These are phyloP conservation scores for Glycyrrhiza uralensis DNA, from an alignment of 306 rosid genomes.

Conservation along the genomic window DNA sequence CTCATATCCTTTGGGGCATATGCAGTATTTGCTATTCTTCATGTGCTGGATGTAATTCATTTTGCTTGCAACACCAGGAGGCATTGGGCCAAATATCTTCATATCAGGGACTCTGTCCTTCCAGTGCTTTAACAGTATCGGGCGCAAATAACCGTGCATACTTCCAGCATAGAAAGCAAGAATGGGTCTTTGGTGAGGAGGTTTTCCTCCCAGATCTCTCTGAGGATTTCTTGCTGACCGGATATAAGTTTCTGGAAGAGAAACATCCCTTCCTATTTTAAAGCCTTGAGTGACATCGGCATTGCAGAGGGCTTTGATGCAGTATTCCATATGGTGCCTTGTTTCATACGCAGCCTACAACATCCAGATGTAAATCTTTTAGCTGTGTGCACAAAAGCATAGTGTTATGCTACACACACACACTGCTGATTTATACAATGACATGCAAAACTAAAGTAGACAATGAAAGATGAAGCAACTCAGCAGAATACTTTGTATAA, in stretches of 20 bases:
- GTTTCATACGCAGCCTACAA: constrained; percentile 91
- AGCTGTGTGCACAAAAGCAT: neutral
- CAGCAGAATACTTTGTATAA: neutral
- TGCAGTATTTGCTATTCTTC: constrained; percentile 90
- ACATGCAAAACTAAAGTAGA: constrained; percentile 6
- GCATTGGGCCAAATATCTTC: constrained; percentile 84
- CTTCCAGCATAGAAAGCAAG: constrained; percentile 90
- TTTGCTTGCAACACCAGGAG: constrained; percentile 75
- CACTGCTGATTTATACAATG: neutral
- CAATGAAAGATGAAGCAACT: constrained; percentile 18
- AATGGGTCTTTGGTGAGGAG: constrained; percentile 61
- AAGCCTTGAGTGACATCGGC: constrained; percentile 86
- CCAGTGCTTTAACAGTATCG: constrained; percentile 73
- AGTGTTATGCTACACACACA: neutral
- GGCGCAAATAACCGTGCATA: constrained; percentile 80
- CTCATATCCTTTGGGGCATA: constrained; percentile 96
- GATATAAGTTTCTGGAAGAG: constrained; percentile 85
- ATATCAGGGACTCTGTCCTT: constrained; percentile 76
- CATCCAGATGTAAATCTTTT: constrained; percentile 3
- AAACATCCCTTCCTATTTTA: constrained; percentile 83
- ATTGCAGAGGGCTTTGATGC: constrained; percentile 91
- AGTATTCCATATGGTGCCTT: constrained; percentile 96
- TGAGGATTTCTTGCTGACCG: constrained; percentile 72
- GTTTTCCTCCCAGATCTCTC: constrained; percentile 76
- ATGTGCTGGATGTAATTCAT: constrained; percentile 82